phyloP scores from a whole-genome alignment of 495 filamentous ascomycete genomes.

The Physcia stellaris region DNA sequence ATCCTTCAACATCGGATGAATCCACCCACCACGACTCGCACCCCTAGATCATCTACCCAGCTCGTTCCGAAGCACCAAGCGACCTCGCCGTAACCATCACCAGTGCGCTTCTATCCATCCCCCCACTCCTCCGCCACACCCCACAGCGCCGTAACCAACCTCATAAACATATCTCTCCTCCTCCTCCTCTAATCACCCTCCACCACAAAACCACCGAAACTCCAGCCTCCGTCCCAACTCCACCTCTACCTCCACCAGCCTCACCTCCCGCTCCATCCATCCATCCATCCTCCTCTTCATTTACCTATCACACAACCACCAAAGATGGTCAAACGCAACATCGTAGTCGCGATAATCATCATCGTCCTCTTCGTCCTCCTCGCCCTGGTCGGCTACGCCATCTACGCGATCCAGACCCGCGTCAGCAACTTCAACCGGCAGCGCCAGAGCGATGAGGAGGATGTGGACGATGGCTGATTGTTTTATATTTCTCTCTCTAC shows the following conservation, averaged over 20 bases:
- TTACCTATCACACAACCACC: no score
- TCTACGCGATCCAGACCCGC: constrained; percentile 41
- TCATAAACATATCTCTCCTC: background rate
- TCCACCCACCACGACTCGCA: no score
- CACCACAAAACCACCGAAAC: background rate
- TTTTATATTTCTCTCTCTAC: background rate
- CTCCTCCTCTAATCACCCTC: background rate
- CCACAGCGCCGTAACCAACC: no score
- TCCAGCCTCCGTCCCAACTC: background rate
- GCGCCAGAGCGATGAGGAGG: constrained; percentile 29
- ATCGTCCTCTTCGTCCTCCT: constrained; percentile 66
- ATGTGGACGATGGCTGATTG: constrained; percentile 1
- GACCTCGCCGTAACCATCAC: no score
- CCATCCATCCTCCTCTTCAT: no score
- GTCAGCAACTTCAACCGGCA: constrained; percentile 26
- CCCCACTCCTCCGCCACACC: no score
- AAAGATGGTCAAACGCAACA: constrained; percentile 52
- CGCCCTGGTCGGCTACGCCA: constrained; percentile 52
- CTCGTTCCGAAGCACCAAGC: no score
- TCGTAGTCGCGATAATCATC: constrained; percentile 71
- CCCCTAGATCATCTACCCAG: no score
- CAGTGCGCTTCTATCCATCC: no score
- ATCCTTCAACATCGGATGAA: no score
- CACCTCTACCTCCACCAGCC: no score
- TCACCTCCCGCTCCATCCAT: no score